Base-by-base conservation (phyloP, 1,284 basidiomycete genomes). In the Moniliella sp. region DNA sequence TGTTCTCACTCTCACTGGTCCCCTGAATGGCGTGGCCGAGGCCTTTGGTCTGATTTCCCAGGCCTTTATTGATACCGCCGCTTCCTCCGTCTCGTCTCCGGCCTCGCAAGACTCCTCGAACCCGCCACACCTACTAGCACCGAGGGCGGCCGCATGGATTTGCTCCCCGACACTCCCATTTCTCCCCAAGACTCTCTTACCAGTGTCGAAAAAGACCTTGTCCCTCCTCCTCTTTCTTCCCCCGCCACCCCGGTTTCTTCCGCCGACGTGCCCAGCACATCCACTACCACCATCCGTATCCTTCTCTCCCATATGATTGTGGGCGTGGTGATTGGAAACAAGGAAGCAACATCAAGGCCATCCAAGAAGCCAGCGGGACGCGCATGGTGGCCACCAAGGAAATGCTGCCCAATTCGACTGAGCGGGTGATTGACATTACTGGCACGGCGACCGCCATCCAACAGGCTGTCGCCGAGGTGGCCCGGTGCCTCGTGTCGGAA, bases 11-110 rank as follows among this genome's bases (percentile, higher is more conserved):
- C 83, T 78, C 54, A 78, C 94, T 62, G 76, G 73, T 40, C 88
- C 88, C 40, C 73, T 78, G 33, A 75, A 88, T 50, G 81, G 88
- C 49, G 76, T 74, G 43, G 79, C 94, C 44, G 76, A 86, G 80
- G 88, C 88, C 37, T 94, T 88, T 67, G 74, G 76, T 41, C 76
- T 91, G 67, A 86, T 94, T 63, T 82, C 88, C 50, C 69, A 74
- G 40, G 83, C 91, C 57, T 78, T 97, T 51, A 76, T 88, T 59
- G 67, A 67, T 48, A 67, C 66, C 39, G 65, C 66, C 68, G 50
- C 65, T 37, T 57, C 73, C 71, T 21, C 29, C 29, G n/a, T n/a
- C n/a, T n/a, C n/a, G n/a, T n/a, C n/a, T n/a, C n/a, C n/a, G n/a
- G n/a, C n/a, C n/a, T n/a, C n/a, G n/a, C n/a, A n/a, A n/a, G n/a